These are phyloP conservation scores for Podospora appendiculata DNA, from an alignment of 495 filamentous ascomycete species.

Conservation along the genomic window DNA sequence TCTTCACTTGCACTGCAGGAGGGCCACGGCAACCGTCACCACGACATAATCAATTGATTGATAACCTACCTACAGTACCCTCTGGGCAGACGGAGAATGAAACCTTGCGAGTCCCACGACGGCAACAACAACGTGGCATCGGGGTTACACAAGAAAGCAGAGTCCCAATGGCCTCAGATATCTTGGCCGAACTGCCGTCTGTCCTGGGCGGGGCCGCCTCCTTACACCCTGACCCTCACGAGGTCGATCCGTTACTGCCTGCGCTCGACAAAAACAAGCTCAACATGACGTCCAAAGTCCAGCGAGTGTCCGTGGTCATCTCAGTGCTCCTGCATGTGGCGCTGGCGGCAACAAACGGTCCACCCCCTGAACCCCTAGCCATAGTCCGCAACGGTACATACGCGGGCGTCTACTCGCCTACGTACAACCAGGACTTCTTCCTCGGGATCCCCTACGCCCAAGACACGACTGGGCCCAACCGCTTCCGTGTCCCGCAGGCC, in stretches of 20 bases:
- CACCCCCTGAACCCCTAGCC: not conserved
- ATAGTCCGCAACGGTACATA: constrained; percentile 25
- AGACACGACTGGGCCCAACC: constrained; percentile 47
- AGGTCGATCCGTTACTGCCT: too few species aligned
- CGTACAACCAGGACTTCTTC: constrained; percentile 41
- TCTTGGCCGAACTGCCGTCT: not conserved
- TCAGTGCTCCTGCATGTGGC: not conserved
- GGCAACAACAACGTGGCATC: too few species aligned
- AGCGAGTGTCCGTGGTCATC: not conserved
- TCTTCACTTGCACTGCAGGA: too few species aligned
- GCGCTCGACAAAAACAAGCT: not conserved
- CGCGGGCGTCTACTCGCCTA: constrained; percentile 22
- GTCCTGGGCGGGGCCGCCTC: not conserved
- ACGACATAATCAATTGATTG: too few species aligned
- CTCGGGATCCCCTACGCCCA: constrained; percentile 61
- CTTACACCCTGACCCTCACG: not conserved
- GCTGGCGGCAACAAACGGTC: not conserved
- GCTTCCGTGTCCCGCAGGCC: constrained; percentile 52
- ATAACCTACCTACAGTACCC: too few species aligned
- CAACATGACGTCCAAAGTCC: not conserved
- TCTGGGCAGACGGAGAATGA: too few species aligned
- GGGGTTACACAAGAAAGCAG: too few species aligned
- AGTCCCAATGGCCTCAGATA: not conserved
- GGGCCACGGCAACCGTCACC: too few species aligned
- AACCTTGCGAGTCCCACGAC: too few species aligned